Conservation (phyloP, 1,284 basidiomycete species). For the Cryptococcus sp. region DNA sequence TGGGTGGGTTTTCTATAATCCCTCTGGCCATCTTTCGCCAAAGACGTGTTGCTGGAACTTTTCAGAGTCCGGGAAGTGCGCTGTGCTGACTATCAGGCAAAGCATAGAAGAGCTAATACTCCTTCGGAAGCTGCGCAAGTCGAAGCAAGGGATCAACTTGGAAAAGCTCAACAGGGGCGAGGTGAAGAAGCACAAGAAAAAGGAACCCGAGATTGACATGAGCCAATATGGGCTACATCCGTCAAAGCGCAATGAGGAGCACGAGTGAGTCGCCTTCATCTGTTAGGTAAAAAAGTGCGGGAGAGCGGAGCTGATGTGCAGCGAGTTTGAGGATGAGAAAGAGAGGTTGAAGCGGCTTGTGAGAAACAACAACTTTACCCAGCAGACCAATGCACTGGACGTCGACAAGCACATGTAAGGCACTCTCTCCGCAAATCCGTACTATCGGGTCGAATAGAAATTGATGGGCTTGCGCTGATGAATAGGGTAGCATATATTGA, state of each 20-base stretch:
- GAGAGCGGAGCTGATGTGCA: too few relatives aligned
- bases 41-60: too few relatives aligned
- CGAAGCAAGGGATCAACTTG: constrained; percentile 78
- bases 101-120: constrained; percentile 75
- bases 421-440: neutral
- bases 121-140: constrained; percentile 68
- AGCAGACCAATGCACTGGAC: constrained; percentile 90
- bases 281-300: too few relatives aligned
- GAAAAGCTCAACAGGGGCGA: constrained; percentile 80
- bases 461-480: neutral
- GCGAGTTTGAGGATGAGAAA: constrained; percentile 55
- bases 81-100: constrained; percentile 19
- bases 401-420: constrained; percentile 96
- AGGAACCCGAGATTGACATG: constrained; percentile 56
- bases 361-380: constrained; percentile 86
- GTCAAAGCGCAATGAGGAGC: constrained; percentile 26
- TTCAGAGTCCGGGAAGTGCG: neutral
- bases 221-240: constrained; percentile 50
- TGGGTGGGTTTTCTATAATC: constrained; percentile 1
- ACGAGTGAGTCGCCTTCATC: constrained; percentile 55
- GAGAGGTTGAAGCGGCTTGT: constrained; percentile 65
- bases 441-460: too few relatives aligned
- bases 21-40: neutral
- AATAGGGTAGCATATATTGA: constrained; percentile 96
- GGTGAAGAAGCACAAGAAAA: constrained; percentile 57